These are phyloP conservation scores for Verticillium longisporum DNA, from an alignment of 2,329 filamentous ascomycete species.

Conservation along the genomic window DNA sequence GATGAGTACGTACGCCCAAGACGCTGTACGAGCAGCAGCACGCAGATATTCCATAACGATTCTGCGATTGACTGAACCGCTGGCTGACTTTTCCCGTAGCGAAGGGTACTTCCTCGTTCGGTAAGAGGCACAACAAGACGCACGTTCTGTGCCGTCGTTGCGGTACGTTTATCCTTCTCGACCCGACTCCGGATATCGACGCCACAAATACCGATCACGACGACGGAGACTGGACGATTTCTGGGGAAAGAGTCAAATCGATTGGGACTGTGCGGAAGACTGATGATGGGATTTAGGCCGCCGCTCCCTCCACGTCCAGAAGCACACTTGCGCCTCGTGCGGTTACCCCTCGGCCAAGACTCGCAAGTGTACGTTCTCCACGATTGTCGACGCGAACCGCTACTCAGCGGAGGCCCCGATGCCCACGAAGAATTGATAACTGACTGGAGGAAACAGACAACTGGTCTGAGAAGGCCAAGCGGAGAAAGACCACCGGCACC, in stretches of 20 bases:
- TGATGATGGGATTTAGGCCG: slow-evolving; percentile 52
- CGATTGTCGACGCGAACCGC: not conserved
- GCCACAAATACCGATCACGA: not conserved
- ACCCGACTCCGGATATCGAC: not conserved
- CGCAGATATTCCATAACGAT: not conserved
- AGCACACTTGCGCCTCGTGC: slow-evolving; percentile 93
- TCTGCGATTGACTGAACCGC: not conserved
- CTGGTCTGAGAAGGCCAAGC: slow-evolving; percentile 99
- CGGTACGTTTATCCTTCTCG: slow-evolving; percentile 59
- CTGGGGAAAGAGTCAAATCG: not conserved
- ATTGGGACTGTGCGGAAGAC: not conserved
- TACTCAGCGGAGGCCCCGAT: not conserved
- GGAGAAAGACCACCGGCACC: slow-evolving; percentile 98
- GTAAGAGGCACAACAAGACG: slow-evolving; percentile 88
- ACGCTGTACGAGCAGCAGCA: slow-evolving; percentile 1
- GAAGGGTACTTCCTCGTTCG: slow-evolving; percentile 53
- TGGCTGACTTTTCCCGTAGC: slow-evolving; percentile 28
- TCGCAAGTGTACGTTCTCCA: slow-evolving; percentile 85
- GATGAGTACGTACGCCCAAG: slow-evolving; percentile 45
- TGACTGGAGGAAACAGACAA: slow-evolving; percentile 59
- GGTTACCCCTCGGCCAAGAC: slow-evolving; percentile 97
- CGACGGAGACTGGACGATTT: not conserved
- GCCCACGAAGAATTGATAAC: not conserved
- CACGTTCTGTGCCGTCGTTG: slow-evolving; percentile 98
- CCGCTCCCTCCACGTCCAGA: slow-evolving; percentile 98